Percentiles rank a stretch among this genome's conserved stretches.
phyloP scores from a whole-genome alignment of 441 rosid genomes.

The Populus trichocarpa region DNA sequence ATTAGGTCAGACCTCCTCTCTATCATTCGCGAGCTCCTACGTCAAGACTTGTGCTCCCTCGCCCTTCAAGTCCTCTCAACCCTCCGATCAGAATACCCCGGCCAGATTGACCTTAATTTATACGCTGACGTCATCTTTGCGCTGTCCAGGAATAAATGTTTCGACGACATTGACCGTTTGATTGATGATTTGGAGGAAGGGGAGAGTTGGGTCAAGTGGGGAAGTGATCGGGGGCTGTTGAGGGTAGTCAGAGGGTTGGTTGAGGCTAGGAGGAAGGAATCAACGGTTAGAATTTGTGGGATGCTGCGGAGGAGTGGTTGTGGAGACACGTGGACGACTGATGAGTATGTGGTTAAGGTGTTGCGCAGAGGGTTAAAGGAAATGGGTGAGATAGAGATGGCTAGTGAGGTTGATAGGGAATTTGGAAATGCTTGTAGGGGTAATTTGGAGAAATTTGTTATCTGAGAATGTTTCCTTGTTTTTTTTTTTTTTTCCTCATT shows the following conservation, averaged over 20 bases:
- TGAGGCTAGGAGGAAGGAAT: no score
- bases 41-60: slow-evolving; percentile 56
- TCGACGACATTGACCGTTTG: slow-evolving; percentile 51
- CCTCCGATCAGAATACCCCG: slow-evolving; percentile 54
- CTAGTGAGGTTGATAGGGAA: no score
- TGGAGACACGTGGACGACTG: no score
- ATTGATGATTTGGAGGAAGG: slow-evolving; percentile 24
- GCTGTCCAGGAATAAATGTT: slow-evolving; percentile 42
- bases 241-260: slow-evolving; percentile 50
- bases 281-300: no score
- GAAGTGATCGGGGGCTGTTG: slow-evolving; percentile 32
- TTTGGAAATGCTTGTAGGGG: no score
- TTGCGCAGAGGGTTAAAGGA: no score
- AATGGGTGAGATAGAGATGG: no score
- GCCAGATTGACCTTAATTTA: slow-evolving; percentile 37
- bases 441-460: no score
- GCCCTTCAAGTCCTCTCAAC: slow-evolving; percentile 62
- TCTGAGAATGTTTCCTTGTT: no score
- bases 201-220: slow-evolving; percentile 14
- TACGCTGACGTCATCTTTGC: slow-evolving; percentile 57
- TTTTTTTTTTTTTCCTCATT: no score
- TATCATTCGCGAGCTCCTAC: slow-evolving; percentile 70
- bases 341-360: no score
- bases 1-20: slow-evolving; percentile 61
- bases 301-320: no score